These are phyloP conservation scores for Penicillium soppii DNA, from an alignment of 495 filamentous ascomycete species.

Conservation along the genomic window DNA sequence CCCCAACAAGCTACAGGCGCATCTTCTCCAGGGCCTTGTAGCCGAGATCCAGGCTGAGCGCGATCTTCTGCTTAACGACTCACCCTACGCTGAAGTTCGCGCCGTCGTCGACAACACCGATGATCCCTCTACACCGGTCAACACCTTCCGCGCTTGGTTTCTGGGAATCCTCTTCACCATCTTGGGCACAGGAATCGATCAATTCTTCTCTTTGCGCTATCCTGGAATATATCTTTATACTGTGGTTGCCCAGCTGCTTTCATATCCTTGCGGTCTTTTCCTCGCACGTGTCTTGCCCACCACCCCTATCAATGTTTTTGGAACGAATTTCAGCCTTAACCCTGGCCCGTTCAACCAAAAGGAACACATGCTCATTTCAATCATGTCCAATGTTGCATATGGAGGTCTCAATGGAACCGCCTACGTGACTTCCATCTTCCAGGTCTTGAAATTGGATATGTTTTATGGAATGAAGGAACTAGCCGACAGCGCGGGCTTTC, in stretches of 20 bases:
- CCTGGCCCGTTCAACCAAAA: conserved; percentile 52
- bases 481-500: conserved; percentile 44
- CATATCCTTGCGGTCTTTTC: conserved; percentile 56
- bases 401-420: conserved; percentile 33
- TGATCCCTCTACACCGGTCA: conserved; percentile 58
- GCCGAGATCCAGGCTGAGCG: background rate
- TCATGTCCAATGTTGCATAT: conserved; percentile 50
- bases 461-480: conserved; percentile 59
- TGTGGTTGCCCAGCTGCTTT: conserved; percentile 62
- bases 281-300: conserved; percentile 44
- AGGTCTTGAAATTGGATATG: conserved; percentile 53
- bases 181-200: conserved; percentile 60
- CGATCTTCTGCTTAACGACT: conserved; percentile 20
- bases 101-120: conserved; percentile 41
- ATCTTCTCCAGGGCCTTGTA: background rate
- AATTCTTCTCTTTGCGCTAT: conserved; percentile 68
- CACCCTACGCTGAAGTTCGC: conserved; percentile 48
- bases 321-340: conserved; percentile 47
- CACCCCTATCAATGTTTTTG: conserved; percentile 46
- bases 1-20: background rate
- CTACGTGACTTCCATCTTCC: conserved; percentile 59
- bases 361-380: conserved; percentile 55
- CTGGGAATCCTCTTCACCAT: conserved; percentile 59
- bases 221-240: conserved; percentile 65
- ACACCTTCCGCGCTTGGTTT: conserved; percentile 64